phyloP scores from a whole-genome alignment of 2,329 filamentous ascomycete genomes.

The Cercospora beticola region DNA sequence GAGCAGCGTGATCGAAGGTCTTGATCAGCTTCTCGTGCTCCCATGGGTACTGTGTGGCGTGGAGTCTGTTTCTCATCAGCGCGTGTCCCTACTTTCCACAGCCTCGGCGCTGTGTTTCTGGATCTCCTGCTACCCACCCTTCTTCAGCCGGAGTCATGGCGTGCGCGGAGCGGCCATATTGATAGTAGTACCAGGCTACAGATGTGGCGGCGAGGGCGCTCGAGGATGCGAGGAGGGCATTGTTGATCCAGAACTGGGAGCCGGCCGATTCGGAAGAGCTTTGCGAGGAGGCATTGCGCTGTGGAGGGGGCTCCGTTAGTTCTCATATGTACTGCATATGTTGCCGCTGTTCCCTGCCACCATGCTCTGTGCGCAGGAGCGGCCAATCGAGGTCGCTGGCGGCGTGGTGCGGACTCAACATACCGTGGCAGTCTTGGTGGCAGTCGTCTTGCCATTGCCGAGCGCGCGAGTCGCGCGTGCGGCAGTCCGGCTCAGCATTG shows the following conservation, averaged over 20 bases:
- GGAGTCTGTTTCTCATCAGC: constrained; percentile 63
- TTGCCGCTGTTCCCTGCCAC: neutral
- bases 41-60: constrained; percentile 91
- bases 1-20: constrained; percentile 96
- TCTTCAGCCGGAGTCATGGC: constrained; percentile 94
- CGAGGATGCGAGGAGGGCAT: constrained; percentile 81
- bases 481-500: constrained; percentile 91
- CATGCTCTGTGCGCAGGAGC: neutral
- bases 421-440: constrained; percentile 50
- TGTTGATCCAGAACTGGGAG: constrained; percentile 72
- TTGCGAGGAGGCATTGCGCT: constrained; percentile 67
- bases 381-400: neutral
- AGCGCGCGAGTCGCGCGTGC: constrained; percentile 85
- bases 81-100: neutral
- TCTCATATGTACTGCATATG: constrained; percentile 15
- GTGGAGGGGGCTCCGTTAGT: constrained; percentile 26
- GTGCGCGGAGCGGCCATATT: constrained; percentile 83
- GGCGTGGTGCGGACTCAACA: constrained; percentile 20
- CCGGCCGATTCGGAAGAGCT: constrained; percentile 67
- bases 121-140: constrained; percentile 66
- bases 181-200: constrained; percentile 95
- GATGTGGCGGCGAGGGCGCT: constrained; percentile 85
- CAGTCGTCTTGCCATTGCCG: constrained; percentile 70
- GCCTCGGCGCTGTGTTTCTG: constrained; percentile 4
- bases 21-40: constrained; percentile 88